Evolutionary conservation across 192 early-diverging fungal species (phyloP).

Genomic region (Rhizophagus sp.): DNA sequence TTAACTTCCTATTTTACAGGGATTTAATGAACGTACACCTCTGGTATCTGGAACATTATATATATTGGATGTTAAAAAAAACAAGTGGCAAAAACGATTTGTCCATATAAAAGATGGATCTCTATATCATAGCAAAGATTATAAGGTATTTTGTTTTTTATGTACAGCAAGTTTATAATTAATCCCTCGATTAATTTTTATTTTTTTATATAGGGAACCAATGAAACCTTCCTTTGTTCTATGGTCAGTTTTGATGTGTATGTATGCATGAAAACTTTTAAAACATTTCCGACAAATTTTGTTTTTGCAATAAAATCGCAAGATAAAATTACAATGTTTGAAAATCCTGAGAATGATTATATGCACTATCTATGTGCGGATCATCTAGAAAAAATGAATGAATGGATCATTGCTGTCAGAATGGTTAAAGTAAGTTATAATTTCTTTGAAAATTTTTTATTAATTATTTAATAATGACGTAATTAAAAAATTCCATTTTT

Average conservation of each 20-base stretch:
- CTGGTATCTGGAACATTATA: conserved; percentile 56
- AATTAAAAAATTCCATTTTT: neutral
- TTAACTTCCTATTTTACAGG: neutral
- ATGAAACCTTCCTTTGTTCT: neutral
- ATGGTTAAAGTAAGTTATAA: conserved; percentile 59
- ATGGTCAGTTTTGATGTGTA: neutral
- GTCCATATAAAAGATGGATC: conserved; percentile 68
- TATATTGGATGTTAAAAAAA: conserved; percentile 69
- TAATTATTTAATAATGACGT: neutral
- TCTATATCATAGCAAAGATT: conserved; percentile 66
- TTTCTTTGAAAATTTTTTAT: neutral
- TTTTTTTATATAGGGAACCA: neutral
- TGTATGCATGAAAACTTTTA: neutral
- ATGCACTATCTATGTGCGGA: conserved; percentile 53
- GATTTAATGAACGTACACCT: conserved; percentile 26
- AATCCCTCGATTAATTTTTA: neutral
- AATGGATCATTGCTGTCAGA: conserved; percentile 73
- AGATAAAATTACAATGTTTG: conserved; percentile 18
- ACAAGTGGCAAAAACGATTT: conserved; percentile 83
- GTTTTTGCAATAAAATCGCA: neutral
- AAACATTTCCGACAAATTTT: neutral
- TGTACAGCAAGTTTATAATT: neutral
- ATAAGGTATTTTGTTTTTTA: conserved; percentile 18
- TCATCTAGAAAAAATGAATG: conserved; percentile 62
- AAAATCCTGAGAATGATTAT: conserved; percentile 30